Percentiles rank a stretch among this genome's conserved stretches.
Evolutionary conservation across 75 land plant species (phyloP).

Genomic region (Chamaecyparis obtusa): DNA sequence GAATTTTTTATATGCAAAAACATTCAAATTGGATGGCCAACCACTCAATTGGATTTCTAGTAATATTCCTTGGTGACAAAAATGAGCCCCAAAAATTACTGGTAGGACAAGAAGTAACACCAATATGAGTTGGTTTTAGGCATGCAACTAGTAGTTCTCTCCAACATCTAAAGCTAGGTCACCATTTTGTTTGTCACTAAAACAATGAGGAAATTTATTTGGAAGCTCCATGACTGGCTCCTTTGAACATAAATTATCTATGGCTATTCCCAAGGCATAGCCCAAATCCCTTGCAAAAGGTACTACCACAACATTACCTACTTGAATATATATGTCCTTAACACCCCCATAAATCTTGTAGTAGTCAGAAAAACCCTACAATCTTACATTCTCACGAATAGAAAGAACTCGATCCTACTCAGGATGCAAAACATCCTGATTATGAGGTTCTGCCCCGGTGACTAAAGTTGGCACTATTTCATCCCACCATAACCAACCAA

Average conservation of each 20-base stretch:
- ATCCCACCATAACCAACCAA: constrained; percentile 98
- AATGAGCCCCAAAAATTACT: background rate
- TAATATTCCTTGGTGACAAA: background rate
- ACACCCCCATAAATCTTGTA: constrained; percentile 73
- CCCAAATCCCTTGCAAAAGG: constrained; percentile 86
- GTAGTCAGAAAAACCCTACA: constrained; percentile 94
- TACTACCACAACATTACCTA: constrained; percentile 93
- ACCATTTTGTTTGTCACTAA: background rate
- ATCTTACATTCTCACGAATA: constrained; percentile 80
- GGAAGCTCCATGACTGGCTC: constrained; percentile 35
- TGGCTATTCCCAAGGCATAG: constrained; percentile 54
- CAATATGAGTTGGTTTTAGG: background rate
- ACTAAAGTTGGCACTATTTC: constrained; percentile 88
- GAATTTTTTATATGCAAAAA: background rate
- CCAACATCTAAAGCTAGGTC: constrained; percentile 11
- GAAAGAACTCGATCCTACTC: constrained; percentile 82
- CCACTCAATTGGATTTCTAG: background rate
- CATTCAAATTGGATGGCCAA: background rate
- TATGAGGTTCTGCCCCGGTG: constrained; percentile 62
- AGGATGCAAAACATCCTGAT: constrained; percentile 82
- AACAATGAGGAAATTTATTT: constrained; percentile 32
- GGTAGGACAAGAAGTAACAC: background rate
- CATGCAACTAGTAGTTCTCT: background rate
- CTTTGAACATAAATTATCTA: constrained; percentile 10
- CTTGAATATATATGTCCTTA: constrained; percentile 81